Conservation (phyloP, 495 filamentous ascomycete genomes). For the Sphaerosporella brunnea region DNA sequence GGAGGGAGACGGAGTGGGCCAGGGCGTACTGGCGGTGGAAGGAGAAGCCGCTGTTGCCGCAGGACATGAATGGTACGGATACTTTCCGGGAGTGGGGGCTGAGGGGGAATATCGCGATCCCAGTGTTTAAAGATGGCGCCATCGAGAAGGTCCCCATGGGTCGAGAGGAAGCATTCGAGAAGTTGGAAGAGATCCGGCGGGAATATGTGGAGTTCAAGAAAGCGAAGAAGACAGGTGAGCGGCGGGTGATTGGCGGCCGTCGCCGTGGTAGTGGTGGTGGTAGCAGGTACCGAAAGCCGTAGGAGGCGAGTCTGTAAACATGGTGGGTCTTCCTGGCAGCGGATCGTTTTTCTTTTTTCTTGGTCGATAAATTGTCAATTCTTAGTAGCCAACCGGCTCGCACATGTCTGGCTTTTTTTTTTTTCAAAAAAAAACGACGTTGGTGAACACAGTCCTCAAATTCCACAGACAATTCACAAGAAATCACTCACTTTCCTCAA, state of each 20-base stretch:
- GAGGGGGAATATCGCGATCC: neutral
- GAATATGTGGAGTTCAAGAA: neutral
- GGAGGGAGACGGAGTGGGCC: neutral
- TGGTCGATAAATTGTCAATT: no score
- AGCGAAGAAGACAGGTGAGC: neutral
- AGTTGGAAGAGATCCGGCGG: neutral
- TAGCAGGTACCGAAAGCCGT: no score
- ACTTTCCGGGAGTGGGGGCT: neutral
- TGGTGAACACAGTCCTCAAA: no score
- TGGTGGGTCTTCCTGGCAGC: no score
- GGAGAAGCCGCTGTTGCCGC: neutral
- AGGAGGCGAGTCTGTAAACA: no score
- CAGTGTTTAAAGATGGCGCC: neutral
- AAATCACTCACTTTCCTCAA: no score
- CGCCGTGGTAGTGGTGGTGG: neutral
- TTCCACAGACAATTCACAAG: no score
- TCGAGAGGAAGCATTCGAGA: neutral
- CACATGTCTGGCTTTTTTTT: no score
- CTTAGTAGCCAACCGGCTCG: no score
- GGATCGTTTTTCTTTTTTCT: no score
- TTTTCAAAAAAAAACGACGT: no score
- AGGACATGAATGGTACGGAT: neutral
- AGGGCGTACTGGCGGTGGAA: slow-evolving; percentile 2
- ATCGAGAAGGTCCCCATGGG: neutral
- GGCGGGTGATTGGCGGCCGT: neutral